These are phyloP conservation scores for Amanita brunnescens DNA, from an alignment of 768 basidiomycete species.

Conservation along the genomic window DNA sequence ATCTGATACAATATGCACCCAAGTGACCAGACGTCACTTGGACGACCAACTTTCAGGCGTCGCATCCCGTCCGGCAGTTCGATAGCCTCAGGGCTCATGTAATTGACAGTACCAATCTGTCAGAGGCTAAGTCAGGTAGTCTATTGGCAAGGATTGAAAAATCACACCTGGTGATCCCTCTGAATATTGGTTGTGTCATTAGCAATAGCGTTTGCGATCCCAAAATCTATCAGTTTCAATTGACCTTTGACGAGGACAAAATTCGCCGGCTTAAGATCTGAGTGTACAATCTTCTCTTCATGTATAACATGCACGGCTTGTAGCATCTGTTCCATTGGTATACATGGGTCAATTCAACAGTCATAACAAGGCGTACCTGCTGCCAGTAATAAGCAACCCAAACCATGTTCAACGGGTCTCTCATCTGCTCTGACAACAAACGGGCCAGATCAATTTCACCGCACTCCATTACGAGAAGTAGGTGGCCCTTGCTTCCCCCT, in stretches of 20 bases:
- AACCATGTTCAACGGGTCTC: constrained; percentile 81
- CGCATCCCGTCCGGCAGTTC: constrained; percentile 81
- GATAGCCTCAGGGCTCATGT: constrained; percentile 98
- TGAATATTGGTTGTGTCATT: constrained; percentile 99
- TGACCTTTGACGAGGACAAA: constrained; percentile 94
- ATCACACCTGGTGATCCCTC: constrained; percentile 79
- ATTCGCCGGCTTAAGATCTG: constrained; percentile 96
- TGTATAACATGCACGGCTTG: constrained; percentile 98
- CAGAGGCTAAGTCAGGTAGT: constrained; percentile 6
- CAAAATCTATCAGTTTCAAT: constrained; percentile 97
- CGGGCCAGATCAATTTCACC: constrained; percentile 90
- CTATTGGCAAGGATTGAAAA: neutral
- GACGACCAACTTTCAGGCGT: constrained; percentile 88
- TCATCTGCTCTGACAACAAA: constrained; percentile 76
- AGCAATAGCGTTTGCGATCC: constrained; percentile 98
- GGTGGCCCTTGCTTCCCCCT: constrained; percentile 60
- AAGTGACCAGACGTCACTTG: constrained; percentile 96
- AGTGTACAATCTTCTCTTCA: constrained; percentile 97
- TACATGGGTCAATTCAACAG: neutral
- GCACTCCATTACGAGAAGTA: constrained; percentile 93
- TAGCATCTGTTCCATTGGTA: constrained; percentile 61
- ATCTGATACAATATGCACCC: constrained; percentile 99
- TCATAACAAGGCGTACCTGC: constrained; percentile 49
- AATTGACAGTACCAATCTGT: constrained; percentile 94
- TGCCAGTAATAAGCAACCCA: constrained; percentile 97